A percentile compares a stretch with the other conserved stretches of the same genome.
phyloP scores from a whole-genome alignment of 1,139 yeast species.

The Yamadazyma taylorii region DNA sequence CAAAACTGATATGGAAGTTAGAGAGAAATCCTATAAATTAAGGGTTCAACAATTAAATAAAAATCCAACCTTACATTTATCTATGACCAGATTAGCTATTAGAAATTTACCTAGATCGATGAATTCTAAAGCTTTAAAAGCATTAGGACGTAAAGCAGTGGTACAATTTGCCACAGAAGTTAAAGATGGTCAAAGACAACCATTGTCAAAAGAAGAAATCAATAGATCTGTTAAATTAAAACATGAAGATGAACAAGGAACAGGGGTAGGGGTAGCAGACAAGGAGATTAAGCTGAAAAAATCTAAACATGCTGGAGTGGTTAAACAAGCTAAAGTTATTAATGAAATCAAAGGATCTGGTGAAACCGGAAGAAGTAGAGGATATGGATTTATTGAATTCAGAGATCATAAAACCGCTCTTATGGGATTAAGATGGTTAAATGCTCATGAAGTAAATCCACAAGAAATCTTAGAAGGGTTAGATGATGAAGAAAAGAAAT shows the following conservation, averaged over 20 bases:
- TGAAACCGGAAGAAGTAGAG: conserved; percentile 87
- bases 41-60: conserved; percentile 89
- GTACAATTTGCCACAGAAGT: conserved; percentile 96
- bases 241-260: conserved; percentile 40
- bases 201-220: conserved; percentile 86
- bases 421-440: conserved; percentile 96
- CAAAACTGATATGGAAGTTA: conserved; percentile 74
- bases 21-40: conserved; percentile 84
- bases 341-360: conserved; percentile 91
- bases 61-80: conserved; percentile 86
- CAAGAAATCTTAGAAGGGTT: conserved; percentile 74
- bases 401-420: conserved; percentile 91
- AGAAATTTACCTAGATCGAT: conserved; percentile 92
- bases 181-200: conserved; percentile 70
- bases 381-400: conserved; percentile 93
- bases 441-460: conserved; percentile 80
- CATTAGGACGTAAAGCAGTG: conserved; percentile 90
- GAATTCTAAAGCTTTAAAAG: conserved; percentile 85
- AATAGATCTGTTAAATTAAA: conserved; percentile 73
- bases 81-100: conserved; percentile 90
- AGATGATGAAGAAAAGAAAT: conserved; percentile 64
- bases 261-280: too few relatives aligned
- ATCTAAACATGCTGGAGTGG: conserved; percentile 82
- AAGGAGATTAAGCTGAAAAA: conserved; percentile 52
- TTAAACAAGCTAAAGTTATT: conserved; percentile 88